A percentile compares a stretch with the other conserved stretches of the same genome.
phyloP scores from a whole-genome alignment of 169 alveolate species.

The Besnoitia besnoiti region DNA sequence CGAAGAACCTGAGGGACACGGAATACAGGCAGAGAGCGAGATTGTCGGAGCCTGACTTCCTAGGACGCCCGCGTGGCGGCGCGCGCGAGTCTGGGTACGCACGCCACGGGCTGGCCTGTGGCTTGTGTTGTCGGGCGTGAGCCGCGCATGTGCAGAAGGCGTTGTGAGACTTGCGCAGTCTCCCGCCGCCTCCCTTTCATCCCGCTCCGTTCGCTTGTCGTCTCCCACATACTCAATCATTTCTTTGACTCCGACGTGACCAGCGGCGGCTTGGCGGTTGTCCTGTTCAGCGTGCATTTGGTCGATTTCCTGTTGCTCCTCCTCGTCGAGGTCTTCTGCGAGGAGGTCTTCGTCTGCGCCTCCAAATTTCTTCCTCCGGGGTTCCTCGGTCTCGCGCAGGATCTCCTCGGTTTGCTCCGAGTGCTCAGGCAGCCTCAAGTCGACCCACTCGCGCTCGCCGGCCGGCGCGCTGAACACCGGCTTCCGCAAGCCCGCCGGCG shows the following conservation, averaged over 20 bases:
- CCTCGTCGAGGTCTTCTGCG: not conserved
- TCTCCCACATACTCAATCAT: not conserved
- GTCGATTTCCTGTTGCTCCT: not conserved
- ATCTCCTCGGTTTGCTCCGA: not conserved
- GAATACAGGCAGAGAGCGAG: too few relatives aligned
- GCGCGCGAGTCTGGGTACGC: too few relatives aligned
- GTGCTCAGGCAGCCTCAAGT: not conserved
- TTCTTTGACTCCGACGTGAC: not conserved
- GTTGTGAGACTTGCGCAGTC: too few relatives aligned
- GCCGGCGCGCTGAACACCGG: not conserved
- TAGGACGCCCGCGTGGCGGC: too few relatives aligned
- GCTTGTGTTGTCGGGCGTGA: too few relatives aligned
- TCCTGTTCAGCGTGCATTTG: not conserved
- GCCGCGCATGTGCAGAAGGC: too few relatives aligned
- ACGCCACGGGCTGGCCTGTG: too few relatives aligned
- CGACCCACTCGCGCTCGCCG: not conserved
- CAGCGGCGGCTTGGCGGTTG: not conserved
- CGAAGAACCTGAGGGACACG: conserved; percentile 18
- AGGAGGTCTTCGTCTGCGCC: too few relatives aligned
- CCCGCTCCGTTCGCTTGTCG: too few relatives aligned
- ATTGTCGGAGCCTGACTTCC: too few relatives aligned
- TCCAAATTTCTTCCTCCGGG: not conserved
- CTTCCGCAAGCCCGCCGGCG: not conserved
- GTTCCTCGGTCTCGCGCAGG: conserved; percentile 1
- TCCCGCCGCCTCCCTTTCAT: too few relatives aligned